A percentile compares a stretch with the other conserved stretches of the same genome.
phyloP scores from a whole-genome alignment of 306 rosid genomes.

The Arachis hypogaea region DNA sequence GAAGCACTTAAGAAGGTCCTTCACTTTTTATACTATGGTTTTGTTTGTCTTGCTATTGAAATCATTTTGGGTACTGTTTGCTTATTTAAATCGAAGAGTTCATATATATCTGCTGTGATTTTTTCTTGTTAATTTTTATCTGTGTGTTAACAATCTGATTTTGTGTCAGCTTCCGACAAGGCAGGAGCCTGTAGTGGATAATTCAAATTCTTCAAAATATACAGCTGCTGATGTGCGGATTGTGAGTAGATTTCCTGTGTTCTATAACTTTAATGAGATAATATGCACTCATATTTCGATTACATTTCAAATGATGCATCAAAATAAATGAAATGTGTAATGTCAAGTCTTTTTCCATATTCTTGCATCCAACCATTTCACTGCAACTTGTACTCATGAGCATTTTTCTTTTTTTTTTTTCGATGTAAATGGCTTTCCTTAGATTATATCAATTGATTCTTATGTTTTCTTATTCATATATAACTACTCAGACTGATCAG shows the following conservation, averaged over 20 bases:
- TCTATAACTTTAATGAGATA: not conserved
- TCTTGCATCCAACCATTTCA: slow-evolving; percentile 6
- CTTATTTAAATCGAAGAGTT: slow-evolving; percentile 11
- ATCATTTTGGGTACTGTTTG: not conserved
- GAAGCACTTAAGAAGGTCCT: slow-evolving; percentile 96
- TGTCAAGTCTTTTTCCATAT: no score
- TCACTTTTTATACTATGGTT: slow-evolving; percentile 28
- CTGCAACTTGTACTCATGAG: not conserved
- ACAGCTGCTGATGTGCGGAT: slow-evolving; percentile 98
- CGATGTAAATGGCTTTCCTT: no score
- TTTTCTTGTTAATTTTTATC: not conserved
- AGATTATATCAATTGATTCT: slow-evolving; percentile 2
- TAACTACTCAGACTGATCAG: slow-evolving; percentile 89
- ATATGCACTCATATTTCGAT: slow-evolving; percentile 8
- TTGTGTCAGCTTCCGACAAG: slow-evolving; percentile 77
- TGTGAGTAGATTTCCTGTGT: slow-evolving; percentile 61
- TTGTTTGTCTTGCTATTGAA: slow-evolving; percentile 1
- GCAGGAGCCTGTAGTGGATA: slow-evolving; percentile 87
- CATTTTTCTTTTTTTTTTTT: not conserved
- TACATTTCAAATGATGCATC: not conserved
- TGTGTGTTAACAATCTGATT: slow-evolving; percentile 30
- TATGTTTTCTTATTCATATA: slow-evolving; percentile 30
- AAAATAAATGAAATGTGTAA: not conserved
- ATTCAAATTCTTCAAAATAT: slow-evolving; percentile 87
- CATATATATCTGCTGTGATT: not conserved